Base-by-base conservation (phyloP, 2,329 filamentous ascomycete genomes). In the Orbilia ellipsospora region DNA sequence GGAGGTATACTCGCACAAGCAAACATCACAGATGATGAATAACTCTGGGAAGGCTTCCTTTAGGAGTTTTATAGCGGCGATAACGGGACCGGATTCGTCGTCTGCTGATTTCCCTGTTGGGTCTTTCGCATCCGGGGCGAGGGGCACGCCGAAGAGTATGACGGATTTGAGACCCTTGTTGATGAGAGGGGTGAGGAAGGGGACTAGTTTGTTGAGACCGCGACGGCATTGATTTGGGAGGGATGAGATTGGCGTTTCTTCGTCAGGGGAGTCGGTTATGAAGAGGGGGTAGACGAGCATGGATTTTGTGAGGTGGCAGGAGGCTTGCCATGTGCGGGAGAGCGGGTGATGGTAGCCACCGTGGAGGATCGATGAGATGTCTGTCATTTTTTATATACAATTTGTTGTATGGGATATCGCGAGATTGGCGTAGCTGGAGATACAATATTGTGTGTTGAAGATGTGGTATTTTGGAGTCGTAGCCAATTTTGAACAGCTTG, bases 271-370 rank as follows among this genome's bases (percentile, higher is more conserved):
- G 83, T 99, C 95, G 80, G 95, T 96, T 78, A 99, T 89, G 85
- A 99, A 99, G 78, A 99, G 87, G 12, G 95, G 95, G 84, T 96
- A 98, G 81, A 99, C 97, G 80, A 99, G 90, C 95, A 98, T 98
- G 44, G 94, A 95, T 93, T 94, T 94, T 77, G 92, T 94, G 82
- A 95, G 86, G 84, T 94, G 92, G 78, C 91, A 87, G 84, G 94
- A 92, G 40, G 91, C 89, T 82, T 95, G 92, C 92, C 92, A 95
- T 79, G 90, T 87, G 78, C 92, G 87, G 69, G 90, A 90, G 67
- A 95, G 86, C 55, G 92, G 91, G 80, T 95, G 92, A 80, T 89
- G 90, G 83, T 94, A 94, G 72, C 92, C 92, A 63, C 91, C 90
- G 81, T 95, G 92, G 50, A 94, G 87, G 83, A 94, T 92, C 82